Percentiles rank a stretch among this genome's conserved stretches.
Evolutionary conservation across 495 filamentous ascomycete species (phyloP).

Genomic region (Trichoderma erinaceum): DNA sequence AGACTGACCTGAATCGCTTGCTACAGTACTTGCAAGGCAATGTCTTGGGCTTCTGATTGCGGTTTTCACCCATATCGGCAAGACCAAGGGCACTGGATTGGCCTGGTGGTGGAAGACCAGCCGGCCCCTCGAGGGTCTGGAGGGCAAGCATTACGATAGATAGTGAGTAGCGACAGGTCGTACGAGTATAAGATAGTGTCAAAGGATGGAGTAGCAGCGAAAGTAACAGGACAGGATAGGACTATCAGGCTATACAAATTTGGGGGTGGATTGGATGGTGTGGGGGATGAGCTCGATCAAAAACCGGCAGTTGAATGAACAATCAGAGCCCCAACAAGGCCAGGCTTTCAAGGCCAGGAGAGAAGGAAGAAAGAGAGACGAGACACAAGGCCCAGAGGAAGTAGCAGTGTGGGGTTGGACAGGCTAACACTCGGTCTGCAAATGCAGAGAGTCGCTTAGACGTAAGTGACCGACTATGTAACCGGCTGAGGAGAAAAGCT

Average conservation of each 20-base stretch:
- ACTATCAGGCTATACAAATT: background rate
- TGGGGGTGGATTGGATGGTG: background rate
- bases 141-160: slow-evolving; percentile 40
- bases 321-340: background rate
- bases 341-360: background rate
- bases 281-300: background rate
- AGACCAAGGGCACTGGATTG: slow-evolving; percentile 12
- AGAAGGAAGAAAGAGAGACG: background rate
- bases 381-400: slow-evolving; percentile 4
- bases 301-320: background rate
- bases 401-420: slow-evolving; percentile 5
- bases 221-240: background rate
- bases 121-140: slow-evolving; percentile 44
- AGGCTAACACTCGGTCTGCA: background rate
- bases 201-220: background rate
- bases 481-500: background rate
- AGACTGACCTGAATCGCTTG: slow-evolving; percentile 48
- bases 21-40: slow-evolving; percentile 51
- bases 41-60: slow-evolving; percentile 48
- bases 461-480: background rate
- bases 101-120: slow-evolving; percentile 5
- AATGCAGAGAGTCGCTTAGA: background rate
- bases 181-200: background rate
- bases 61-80: slow-evolving; percentile 40
- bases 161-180: slow-evolving; percentile 14